Conservation (phyloP, 2,329 filamentous ascomycete species). For the Sphaerostilbella broomeana region DNA sequence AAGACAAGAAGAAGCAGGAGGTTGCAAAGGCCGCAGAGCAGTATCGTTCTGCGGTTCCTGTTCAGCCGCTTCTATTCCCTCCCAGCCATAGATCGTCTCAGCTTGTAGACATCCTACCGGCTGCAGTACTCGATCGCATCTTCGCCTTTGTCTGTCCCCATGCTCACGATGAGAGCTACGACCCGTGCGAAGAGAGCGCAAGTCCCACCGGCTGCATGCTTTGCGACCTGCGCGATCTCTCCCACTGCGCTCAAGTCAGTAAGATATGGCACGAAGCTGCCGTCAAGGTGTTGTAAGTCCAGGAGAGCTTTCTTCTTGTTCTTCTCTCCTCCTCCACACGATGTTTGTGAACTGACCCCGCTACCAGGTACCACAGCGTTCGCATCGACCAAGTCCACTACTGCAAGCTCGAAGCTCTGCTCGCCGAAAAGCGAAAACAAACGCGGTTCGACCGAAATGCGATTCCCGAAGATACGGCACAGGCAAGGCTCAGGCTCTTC, state of each 20-base stretch:
- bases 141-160: slow-evolving; percentile 83
- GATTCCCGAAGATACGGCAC: slow-evolving; percentile 72
- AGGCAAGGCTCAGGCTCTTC: slow-evolving; percentile 68
- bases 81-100: slow-evolving; percentile 36
- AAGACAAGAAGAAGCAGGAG: slow-evolving; percentile 31
- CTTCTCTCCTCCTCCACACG: background rate
- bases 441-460: slow-evolving; percentile 69
- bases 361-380: slow-evolving; percentile 71
- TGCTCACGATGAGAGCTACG: slow-evolving; percentile 66
- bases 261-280: slow-evolving; percentile 60
- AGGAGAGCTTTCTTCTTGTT: background rate
- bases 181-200: slow-evolving; percentile 74
- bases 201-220: slow-evolving; percentile 81
- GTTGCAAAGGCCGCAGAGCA: slow-evolving; percentile 21
- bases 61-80: slow-evolving; percentile 25
- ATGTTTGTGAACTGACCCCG: background rate
- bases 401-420: slow-evolving; percentile 76
- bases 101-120: slow-evolving; percentile 52
- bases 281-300: slow-evolving; percentile 54
- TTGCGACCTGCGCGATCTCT: slow-evolving; percentile 84
- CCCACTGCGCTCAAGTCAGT: slow-evolving; percentile 69
- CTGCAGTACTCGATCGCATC: slow-evolving; percentile 66
- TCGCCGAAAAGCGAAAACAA: slow-evolving; percentile 72
- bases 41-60: slow-evolving; percentile 22
- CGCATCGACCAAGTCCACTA: slow-evolving; percentile 94